These are phyloP conservation scores for Fusarium zealandicum DNA, from an alignment of 2,329 filamentous ascomycete genomes.

Conservation along the genomic window DNA sequence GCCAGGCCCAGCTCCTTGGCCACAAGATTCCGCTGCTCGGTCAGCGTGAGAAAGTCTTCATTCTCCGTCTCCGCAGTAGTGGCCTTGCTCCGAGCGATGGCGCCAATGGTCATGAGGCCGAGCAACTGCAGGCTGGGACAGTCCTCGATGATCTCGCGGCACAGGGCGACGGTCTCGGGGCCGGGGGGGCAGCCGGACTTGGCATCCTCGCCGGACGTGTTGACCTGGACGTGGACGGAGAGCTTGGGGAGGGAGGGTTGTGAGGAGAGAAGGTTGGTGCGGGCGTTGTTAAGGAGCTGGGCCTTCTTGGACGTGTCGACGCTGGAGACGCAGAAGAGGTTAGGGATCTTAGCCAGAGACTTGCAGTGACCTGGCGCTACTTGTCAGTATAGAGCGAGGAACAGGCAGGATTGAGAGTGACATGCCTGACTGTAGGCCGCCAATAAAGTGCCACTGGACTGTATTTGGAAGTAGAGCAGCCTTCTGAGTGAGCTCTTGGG, in stretches of 20 bases:
- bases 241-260: conserved; percentile 57
- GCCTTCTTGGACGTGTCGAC: conserved; percentile 91
- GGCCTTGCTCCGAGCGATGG: conserved; percentile 83
- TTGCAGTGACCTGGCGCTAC: conserved; percentile 79
- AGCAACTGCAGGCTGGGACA: conserved; percentile 78
- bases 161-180: conserved; percentile 67
- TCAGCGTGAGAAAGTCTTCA: conserved; percentile 81
- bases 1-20: conserved; percentile 56
- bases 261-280: conserved; percentile 62
- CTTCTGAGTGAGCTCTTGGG: conserved; percentile 88
- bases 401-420: neutral
- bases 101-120: conserved; percentile 96
- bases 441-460: conserved; percentile 97
- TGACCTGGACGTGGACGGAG: conserved; percentile 88
- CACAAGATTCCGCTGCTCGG: conserved; percentile 74
- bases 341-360: conserved; percentile 82
- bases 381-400: conserved; percentile 12
- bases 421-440: conserved; percentile 79
- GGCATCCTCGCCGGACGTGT: conserved; percentile 85
- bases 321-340: conserved; percentile 90
- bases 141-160: conserved; percentile 70
- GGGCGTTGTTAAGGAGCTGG: conserved; percentile 77
- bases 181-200: conserved; percentile 84
- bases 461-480: conserved; percentile 76
- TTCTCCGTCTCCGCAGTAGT: conserved; percentile 82